Evolutionary conservation across 1,284 basidiomycete species (phyloP).

Genomic region (Malassezia equina): DNA sequence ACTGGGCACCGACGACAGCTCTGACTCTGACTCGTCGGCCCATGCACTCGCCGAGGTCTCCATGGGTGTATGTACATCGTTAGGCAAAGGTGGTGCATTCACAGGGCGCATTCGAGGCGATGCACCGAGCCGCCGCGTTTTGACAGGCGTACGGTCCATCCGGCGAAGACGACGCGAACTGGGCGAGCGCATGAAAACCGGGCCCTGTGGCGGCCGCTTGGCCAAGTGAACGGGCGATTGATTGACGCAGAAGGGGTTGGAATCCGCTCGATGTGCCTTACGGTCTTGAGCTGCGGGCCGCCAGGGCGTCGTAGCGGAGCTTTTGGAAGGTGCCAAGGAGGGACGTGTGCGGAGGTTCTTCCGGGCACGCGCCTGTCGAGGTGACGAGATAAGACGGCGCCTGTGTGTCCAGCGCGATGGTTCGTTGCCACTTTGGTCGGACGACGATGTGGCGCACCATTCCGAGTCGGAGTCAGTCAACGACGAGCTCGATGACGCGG

Average conservation of each 20-base stretch:
- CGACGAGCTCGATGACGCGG: neutral
- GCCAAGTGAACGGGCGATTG: neutral
- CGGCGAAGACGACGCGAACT: slow-evolving; percentile 12
- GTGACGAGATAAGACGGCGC: neutral
- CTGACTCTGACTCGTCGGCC: slow-evolving; percentile 1
- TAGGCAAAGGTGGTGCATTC: neutral
- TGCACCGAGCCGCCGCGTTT: neutral
- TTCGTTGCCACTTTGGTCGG: neutral
- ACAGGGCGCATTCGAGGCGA: neutral
- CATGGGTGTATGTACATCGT: neutral
- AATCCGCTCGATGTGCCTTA: neutral
- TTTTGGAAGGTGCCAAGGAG: neutral
- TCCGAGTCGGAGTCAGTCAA: neutral
- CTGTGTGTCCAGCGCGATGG: neutral
- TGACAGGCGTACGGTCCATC: neutral
- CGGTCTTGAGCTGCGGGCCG: neutral
- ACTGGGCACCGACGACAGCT: slow-evolving; percentile 1
- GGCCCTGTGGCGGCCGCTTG: neutral
- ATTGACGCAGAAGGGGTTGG: neutral
- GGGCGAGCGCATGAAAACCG: slow-evolving; percentile 10
- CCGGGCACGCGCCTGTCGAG: neutral
- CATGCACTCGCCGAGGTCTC: neutral
- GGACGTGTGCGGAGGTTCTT: neutral
- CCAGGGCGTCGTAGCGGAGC: neutral
- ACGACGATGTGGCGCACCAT: slow-evolving; percentile 2